A percentile compares a stretch with the other conserved stretches of the same genome.
phyloP scores from a whole-genome alignment of 2,329 filamentous ascomycete species.

The Ceratocystis colombiana region DNA sequence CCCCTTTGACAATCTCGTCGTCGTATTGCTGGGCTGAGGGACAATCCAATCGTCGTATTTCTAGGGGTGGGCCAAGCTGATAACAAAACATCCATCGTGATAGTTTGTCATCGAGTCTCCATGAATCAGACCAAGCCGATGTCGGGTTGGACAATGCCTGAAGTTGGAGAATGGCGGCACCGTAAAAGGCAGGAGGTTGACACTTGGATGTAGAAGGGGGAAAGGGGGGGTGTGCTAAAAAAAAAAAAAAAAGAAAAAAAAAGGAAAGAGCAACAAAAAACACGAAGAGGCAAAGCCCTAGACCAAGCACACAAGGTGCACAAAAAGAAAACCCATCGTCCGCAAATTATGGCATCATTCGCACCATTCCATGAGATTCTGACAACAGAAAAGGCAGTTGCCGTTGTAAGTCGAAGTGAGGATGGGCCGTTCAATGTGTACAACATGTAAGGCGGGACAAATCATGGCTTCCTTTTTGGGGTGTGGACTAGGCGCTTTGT shows the following conservation, averaged over 20 bases:
- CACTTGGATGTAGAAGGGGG: neutral
- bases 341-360: neutral
- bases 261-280: neutral
- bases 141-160: neutral
- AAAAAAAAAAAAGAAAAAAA: neutral
- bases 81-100: neutral
- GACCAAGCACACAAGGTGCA: neutral
- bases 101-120: neutral
- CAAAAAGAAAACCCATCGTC: neutral
- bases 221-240: neutral
- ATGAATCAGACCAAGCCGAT: neutral
- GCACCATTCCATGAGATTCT: neutral
- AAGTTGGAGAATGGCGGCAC: neutral
- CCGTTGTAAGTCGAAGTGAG: conserved; percentile 2
- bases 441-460: neutral
- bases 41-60: neutral
- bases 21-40: neutral
- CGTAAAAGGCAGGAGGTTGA: neutral
- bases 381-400: neutral
- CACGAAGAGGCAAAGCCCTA: neutral
- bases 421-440: neutral
- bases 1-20: neutral
- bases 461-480: neutral
- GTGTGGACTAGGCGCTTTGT: neutral
- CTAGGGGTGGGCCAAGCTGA: neutral